These are phyloP conservation scores for Eucalyptus decipiens DNA, from an alignment of 345 rosid species.

Conservation along the genomic window DNA sequence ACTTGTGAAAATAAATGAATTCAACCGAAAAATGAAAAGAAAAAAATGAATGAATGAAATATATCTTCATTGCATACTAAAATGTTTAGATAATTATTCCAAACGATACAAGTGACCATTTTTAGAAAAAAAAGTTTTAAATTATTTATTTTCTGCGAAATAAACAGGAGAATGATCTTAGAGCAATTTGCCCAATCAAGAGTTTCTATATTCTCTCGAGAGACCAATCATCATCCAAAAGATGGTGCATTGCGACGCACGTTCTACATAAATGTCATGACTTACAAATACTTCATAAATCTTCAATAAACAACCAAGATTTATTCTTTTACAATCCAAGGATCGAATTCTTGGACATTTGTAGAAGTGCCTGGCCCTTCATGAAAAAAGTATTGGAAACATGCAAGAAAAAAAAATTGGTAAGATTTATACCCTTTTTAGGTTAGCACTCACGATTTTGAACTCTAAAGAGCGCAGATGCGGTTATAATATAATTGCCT, in stretches of 20 bases:
- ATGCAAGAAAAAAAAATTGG: not conserved
- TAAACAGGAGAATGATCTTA: accelerated
- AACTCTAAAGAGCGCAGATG: not conserved
- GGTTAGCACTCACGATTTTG: not conserved
- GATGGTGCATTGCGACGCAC: not conserved
- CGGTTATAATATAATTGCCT: not conserved
- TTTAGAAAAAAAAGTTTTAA: too few species aligned
- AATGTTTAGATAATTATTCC: not conserved
- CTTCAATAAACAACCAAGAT: not conserved
- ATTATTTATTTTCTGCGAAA: too few species aligned
- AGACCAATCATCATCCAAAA: not conserved
- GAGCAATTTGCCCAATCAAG: not conserved
- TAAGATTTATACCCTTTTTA: not conserved
- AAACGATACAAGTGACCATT: too few species aligned
- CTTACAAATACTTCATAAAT: not conserved
- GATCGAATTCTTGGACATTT: not conserved
- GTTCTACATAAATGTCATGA: not conserved
- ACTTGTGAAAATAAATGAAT: not conserved
- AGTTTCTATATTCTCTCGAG: not conserved
- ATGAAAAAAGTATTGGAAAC: not conserved
- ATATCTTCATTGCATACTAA: not conserved
- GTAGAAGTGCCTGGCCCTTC: not conserved
- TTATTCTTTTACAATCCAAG: not conserved
- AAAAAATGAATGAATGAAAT: not conserved
- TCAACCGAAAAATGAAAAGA: too few species aligned